Evolutionary conservation across 1,284 basidiomycete genomes (phyloP).

Genomic region (Cerrena zonata): DNA sequence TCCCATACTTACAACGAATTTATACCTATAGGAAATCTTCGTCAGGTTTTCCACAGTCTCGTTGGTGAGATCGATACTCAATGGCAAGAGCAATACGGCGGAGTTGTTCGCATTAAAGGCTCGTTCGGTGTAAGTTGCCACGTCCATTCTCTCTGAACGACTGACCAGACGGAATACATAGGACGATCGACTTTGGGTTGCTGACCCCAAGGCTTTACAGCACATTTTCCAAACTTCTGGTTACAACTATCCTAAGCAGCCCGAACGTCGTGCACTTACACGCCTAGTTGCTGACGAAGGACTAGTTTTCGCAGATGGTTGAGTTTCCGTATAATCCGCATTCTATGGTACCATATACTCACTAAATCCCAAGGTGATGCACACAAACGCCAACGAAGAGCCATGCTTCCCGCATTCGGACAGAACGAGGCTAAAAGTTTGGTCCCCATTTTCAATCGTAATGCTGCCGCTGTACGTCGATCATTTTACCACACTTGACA

Average conservation of each 20-base stretch:
- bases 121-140: slow-evolving; percentile 34
- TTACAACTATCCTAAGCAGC: slow-evolving; percentile 35
- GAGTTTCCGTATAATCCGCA: slow-evolving; percentile 3
- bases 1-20: background rate
- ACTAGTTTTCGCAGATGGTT: slow-evolving; percentile 38
- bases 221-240: slow-evolving; percentile 36
- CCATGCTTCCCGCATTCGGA: slow-evolving; percentile 41
- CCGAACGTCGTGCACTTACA: slow-evolving; percentile 26
- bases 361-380: slow-evolving; percentile 29
- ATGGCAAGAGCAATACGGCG: slow-evolving; percentile 40
- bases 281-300: slow-evolving; percentile 32
- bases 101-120: slow-evolving; percentile 41
- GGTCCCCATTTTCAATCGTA: slow-evolving; percentile 43
- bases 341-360: background rate
- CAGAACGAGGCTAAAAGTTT: slow-evolving; percentile 43
- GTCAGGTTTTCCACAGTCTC: slow-evolving; percentile 14
- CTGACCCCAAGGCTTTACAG: slow-evolving; percentile 39
- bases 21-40: background rate
- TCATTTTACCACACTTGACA: slow-evolving; percentile 9
- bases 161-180: slow-evolving; percentile 5
- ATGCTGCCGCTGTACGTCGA: slow-evolving; percentile 36
- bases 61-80: slow-evolving; percentile 43
- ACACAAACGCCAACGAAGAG: slow-evolving; percentile 40
- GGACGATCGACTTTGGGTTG: slow-evolving; percentile 29
- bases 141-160: background rate